Conservation (phyloP, 2,329 filamentous ascomycete species). For the Fusarium tuaranense region DNA sequence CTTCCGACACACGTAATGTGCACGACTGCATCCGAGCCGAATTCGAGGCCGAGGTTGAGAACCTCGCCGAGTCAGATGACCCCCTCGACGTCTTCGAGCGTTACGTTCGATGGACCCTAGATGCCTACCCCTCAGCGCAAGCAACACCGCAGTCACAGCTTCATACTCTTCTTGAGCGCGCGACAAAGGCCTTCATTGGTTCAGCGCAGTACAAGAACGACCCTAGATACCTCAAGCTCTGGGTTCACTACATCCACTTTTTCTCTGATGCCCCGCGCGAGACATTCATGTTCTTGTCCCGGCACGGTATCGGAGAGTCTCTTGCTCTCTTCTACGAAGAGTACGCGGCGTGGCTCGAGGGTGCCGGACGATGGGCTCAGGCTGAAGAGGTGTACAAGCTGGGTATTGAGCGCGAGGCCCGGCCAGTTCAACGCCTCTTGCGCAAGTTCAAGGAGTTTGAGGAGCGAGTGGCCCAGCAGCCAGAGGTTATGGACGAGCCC, state of each 20-base stretch:
- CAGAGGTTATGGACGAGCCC: constrained; percentile 73
- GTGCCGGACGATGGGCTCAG: constrained; percentile 84
- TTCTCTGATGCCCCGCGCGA: constrained; percentile 95
- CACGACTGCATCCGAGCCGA: constrained; percentile 85
- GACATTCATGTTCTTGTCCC: constrained; percentile 89
- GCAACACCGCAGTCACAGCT: constrained; percentile 93
- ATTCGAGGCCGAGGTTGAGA: constrained; percentile 85
- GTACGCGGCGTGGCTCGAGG: constrained; percentile 93
- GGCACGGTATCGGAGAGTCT: constrained; percentile 86
- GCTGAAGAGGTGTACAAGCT: constrained; percentile 94
- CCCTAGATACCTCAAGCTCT: constrained; percentile 90
- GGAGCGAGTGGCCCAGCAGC: constrained; percentile 75
- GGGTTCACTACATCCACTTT: constrained; percentile 92
- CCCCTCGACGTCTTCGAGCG: constrained; percentile 95
- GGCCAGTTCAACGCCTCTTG: constrained; percentile 81
- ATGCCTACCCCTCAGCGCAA: constrained; percentile 94
- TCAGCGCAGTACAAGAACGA: constrained; percentile 94
- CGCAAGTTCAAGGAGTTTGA: constrained; percentile 96
- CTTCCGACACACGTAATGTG: constrained; percentile 78
- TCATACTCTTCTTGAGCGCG: constrained; percentile 88
- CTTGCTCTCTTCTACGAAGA: constrained; percentile 97
- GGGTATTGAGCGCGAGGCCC: constrained; percentile 88
- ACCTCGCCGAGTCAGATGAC: constrained; percentile 88
- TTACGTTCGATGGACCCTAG: constrained; percentile 96
- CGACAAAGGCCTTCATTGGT: constrained; percentile 89